A percentile compares a stretch with the other conserved stretches of the same genome.
Conservation (phyloP, 352 stramenopile species). For the Pseudoperonospora humuli region DNA sequence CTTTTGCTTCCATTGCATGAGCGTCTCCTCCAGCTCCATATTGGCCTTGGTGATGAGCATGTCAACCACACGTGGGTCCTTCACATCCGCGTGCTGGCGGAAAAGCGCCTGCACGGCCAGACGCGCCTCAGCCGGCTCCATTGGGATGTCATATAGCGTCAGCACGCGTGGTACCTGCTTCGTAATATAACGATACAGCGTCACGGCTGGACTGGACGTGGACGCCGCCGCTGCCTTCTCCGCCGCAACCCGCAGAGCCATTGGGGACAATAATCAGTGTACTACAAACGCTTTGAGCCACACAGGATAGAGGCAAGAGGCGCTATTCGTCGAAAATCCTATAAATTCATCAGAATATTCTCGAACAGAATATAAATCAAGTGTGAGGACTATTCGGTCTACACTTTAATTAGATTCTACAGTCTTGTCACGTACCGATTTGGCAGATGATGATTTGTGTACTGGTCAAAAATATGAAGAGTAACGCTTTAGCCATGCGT, state of each 20-base stretch:
- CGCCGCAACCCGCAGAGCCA: slow-evolving; percentile 70
- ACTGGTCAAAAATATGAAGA: too few species aligned
- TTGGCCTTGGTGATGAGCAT: slow-evolving; percentile 97
- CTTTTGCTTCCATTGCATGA: slow-evolving; percentile 98
- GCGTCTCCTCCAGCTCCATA: slow-evolving; percentile 96
- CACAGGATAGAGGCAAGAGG: too few species aligned
- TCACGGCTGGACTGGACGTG: slow-evolving; percentile 66
- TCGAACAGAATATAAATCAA: too few species aligned
- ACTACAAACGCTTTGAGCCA: slow-evolving; percentile 17
- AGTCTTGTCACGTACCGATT: too few species aligned
- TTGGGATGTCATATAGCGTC: slow-evolving; percentile 96
- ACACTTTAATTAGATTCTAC: too few species aligned
- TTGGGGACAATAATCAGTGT: slow-evolving; percentile 10
- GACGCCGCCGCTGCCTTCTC: slow-evolving; percentile 50
- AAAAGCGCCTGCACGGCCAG: slow-evolving; percentile 91
- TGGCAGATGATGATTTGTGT: too few species aligned
- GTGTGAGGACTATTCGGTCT: too few species aligned
- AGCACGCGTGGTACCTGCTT: slow-evolving; percentile 93
- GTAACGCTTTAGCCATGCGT: too few species aligned
- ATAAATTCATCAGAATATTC: too few species aligned
- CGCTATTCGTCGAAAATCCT: too few species aligned
- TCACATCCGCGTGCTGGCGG: slow-evolving; percentile 89
- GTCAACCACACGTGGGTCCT: slow-evolving; percentile 90
- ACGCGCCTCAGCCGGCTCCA: slow-evolving; percentile 86
- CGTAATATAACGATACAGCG: slow-evolving; percentile 84